phyloP scores from a whole-genome alignment of 345 rosid genomes.

The Excoecaria cochinchinensis region DNA sequence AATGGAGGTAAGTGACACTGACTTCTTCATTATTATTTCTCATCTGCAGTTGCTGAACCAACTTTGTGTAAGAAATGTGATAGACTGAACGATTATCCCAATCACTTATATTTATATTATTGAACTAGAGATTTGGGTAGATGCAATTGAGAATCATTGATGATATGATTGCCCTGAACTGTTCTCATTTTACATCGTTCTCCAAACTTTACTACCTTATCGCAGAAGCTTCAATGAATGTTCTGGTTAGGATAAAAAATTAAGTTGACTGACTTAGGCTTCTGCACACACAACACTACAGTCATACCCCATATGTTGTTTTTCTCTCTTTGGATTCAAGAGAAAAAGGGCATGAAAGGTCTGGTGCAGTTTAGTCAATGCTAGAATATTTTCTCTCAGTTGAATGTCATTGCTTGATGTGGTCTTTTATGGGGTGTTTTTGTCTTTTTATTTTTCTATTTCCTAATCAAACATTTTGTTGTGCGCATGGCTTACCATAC shows the following conservation, averaged over 20 bases:
- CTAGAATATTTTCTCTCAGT: background rate
- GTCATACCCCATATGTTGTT: background rate
- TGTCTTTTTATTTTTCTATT: background rate
- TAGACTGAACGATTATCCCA: background rate
- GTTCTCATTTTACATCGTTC: background rate
- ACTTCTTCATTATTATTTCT: background rate
- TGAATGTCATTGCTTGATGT: background rate
- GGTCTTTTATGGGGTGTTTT: background rate
- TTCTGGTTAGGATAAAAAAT: background rate
- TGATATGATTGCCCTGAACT: background rate
- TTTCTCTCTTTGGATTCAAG: background rate
- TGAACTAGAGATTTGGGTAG: background rate
- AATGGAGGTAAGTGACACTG: slow-evolving; percentile 65
- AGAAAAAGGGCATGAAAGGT: background rate
- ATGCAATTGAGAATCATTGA: background rate
- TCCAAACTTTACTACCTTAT: background rate
- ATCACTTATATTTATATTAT: background rate
- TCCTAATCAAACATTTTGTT: slow-evolving; percentile 9
- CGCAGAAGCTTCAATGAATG: background rate
- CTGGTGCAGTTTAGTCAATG: background rate
- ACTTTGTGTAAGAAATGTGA: background rate
- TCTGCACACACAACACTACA: background rate
- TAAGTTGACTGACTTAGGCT: background rate
- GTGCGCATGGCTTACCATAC: slow-evolving; percentile 6
- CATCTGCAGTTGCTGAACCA: background rate